Base-by-base conservation (phyloP, 2,329 filamentous ascomycete species). In the Aspergillus oerlinghausenensis region DNA sequence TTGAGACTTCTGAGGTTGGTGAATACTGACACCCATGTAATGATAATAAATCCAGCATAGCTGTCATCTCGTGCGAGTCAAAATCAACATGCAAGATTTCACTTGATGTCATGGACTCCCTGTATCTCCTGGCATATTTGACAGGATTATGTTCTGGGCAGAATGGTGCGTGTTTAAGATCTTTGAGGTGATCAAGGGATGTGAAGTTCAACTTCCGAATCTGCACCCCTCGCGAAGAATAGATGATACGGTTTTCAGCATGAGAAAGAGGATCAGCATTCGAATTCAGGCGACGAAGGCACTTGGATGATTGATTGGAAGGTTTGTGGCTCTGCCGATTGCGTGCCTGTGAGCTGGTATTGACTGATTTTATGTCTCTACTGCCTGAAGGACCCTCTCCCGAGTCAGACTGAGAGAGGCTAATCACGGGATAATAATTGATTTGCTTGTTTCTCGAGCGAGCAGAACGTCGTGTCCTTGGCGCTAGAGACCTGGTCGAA, bases 401-500 rank as follows among this genome's bases (percentile, higher is more conserved):
- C 19, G 60, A 55, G 9, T 61, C 63, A 17, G 53, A 55, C 3
- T 59, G 54, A 3, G 40, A 54, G 42, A 68, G 60, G 6, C 58
- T 53, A 6, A 59, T 32, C 29, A 56, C 64, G 14, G 64, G 55
- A 50, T 69, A 74, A 50, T 75, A 75, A 21, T 74, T 74, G 1
- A 17, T 48, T 2, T 71, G 70, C 3, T 62, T 65, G 5, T 51
- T 64, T 54, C 60, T 65, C 38, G 62, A 55, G 19, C 73, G 67
- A 53, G 56, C 50, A 29, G 71, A 69, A 3, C 73, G 70, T 38
- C 67, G 67, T 45, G 43, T 52, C 11, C 55, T 26, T 19, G 54
- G 23, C 11, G 43, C 38, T 11, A 25, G 49, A 26, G 49, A 57
- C 23, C 28, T 59, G n/a, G n/a, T 14, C 25, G 17, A 21, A n/a